phyloP scores from a whole-genome alignment of 169 alveolate species.

The Plasmodium vivax region DNA sequence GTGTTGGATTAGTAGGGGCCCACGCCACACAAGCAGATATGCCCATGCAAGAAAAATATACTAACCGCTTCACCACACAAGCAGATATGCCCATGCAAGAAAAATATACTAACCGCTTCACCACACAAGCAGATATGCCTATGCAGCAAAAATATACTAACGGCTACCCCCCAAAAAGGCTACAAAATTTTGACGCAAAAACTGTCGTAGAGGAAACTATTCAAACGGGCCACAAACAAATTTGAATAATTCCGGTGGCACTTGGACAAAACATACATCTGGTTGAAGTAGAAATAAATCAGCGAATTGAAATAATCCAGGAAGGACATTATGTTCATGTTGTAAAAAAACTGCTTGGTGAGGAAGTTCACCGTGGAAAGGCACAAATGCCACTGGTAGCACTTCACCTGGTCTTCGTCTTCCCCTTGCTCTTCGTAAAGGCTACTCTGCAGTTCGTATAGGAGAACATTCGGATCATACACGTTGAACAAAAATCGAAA shows the following conservation, averaged over 20 bases:
- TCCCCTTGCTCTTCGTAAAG: not conserved
- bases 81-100: not conserved
- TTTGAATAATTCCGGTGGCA: not conserved
- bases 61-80: not conserved
- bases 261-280: constrained; percentile 12
- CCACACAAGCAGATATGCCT: not conserved
- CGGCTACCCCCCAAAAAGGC: too few species aligned
- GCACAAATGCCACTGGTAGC: constrained; percentile 7
- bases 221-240: constrained; percentile 16
- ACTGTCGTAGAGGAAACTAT: constrained; percentile 5
- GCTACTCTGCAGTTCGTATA: not conserved
- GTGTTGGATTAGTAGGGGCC: not conserved
- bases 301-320: constrained; percentile 61
- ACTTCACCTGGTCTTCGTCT: not conserved
- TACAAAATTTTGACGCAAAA: constrained; percentile 18
- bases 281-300: constrained; percentile 42
- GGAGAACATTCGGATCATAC: not conserved
- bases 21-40: not conserved
- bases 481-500: constrained; percentile 16
- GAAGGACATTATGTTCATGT: constrained; percentile 21
- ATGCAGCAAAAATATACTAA: not conserved
- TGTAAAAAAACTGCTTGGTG: constrained; percentile 65
- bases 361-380: constrained; percentile 16
- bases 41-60: not conserved
- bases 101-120: not conserved